Evolutionary conservation across 768 basidiomycete genomes (phyloP), one percentile per base, ranked within the genome.

Genomic region (Pleurotus tuoliensis): DNA sequence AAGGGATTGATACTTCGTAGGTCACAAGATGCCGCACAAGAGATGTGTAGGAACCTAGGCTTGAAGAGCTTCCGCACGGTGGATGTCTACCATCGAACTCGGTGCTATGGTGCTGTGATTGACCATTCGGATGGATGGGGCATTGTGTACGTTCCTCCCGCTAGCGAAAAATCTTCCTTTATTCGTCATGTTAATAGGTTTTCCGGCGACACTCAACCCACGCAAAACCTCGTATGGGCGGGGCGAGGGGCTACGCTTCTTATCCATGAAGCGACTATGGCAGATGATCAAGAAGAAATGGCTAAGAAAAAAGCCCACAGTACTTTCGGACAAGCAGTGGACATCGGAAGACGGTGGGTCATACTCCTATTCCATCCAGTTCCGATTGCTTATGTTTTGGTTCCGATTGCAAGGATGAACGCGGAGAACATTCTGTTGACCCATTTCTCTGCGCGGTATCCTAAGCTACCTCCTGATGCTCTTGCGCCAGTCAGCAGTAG

Each of bases 181-280:
- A 4, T 12, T 41, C 30, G 37, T 53, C 45, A 48, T 55, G 37
- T n/a, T 44, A 39, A 37, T 60, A 96, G 94, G 18, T 98, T 90
- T 66, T 98, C 96, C 3, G 95, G 87, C 4, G 96, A 98, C 67
- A 98, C 95, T 1, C 77, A 81, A 66, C 94, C 96, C 0, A 82
- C 86, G 7, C 73, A 86, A 9, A 76, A 75, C 24, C 75, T 98
- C 3, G 82, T 87, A 20, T 66, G 75, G 44, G 84, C 82, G 0
- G 95, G 90, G 0, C 64, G 75, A 58, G 65, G 71, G 43, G 87
- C 89, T 0, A 93, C 93, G 0, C 72, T 98, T 1, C 76, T 98
- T 41, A 94, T 98, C 30, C 96, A 98, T 64, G 96, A 98, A 68
- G 92, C 95, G 0, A 94, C 94, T 3, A 87, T 98, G 81, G 90